Evolutionary conservation across 1,284 basidiomycete genomes (phyloP).

Genomic region (Thecaphora frezii): DNA sequence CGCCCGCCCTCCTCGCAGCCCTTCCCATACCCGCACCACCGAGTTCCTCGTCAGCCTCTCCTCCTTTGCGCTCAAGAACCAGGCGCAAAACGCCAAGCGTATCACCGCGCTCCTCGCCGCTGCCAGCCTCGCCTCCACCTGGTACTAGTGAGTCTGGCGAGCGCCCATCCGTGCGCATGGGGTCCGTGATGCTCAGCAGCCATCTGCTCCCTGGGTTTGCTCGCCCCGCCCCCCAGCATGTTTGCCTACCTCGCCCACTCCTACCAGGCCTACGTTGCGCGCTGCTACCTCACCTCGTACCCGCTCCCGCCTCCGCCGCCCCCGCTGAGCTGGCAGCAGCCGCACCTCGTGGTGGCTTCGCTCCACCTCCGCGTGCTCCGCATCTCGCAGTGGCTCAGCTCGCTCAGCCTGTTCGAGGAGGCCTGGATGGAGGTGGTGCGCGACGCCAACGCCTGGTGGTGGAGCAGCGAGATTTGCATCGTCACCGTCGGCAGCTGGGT

Average conservation of each 20-base stretch:
- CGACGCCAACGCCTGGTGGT: slow-evolving; percentile 70
- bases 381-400: slow-evolving; percentile 65
- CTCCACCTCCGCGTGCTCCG: slow-evolving; percentile 51
- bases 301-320: slow-evolving; percentile 15
- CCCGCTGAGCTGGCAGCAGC: slow-evolving; percentile 14
- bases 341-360: slow-evolving; percentile 47
- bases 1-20: no score
- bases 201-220: slow-evolving; percentile 4
- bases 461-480: slow-evolving; percentile 72
- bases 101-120: slow-evolving; percentile 16
- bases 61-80: slow-evolving; percentile 20
- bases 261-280: slow-evolving; percentile 36
- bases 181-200: background rate
- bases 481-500: slow-evolving; percentile 71
- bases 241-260: slow-evolving; percentile 47
- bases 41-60: slow-evolving; percentile 15
- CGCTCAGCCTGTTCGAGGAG: slow-evolving; percentile 70
- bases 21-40: slow-evolving; percentile 14
- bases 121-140: slow-evolving; percentile 28
- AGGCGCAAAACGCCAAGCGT: slow-evolving; percentile 15
- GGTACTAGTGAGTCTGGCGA: slow-evolving; percentile 25
- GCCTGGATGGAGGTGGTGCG: slow-evolving; percentile 65
- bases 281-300: slow-evolving; percentile 17
- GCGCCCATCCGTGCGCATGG: no score
- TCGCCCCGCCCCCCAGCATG: slow-evolving; percentile 52